Conservation (phyloP, 1,284 basidiomycete species). For the Microbotryum silenes-acaulis region DNA sequence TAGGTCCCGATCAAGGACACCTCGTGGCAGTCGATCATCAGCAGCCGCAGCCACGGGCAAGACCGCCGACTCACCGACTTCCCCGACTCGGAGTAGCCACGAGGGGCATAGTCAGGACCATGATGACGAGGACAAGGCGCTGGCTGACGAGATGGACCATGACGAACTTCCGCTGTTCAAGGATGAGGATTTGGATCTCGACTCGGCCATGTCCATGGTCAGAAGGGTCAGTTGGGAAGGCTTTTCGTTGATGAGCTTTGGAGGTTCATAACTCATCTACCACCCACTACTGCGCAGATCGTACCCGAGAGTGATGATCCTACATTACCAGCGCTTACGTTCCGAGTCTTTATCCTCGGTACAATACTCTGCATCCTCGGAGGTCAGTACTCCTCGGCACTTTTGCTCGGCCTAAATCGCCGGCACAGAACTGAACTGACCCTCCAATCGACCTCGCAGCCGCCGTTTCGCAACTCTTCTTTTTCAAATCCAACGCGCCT, state of each 20-base stretch:
- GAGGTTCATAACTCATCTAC: neutral
- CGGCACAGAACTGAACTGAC: slow-evolving; percentile 4
- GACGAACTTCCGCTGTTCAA: neutral
- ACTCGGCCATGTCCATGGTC: slow-evolving; percentile 14
- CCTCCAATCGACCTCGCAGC: slow-evolving; percentile 5
- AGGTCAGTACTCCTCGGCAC: slow-evolving; percentile 41
- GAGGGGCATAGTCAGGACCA: too few species aligned
- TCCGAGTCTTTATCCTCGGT: slow-evolving; percentile 49
- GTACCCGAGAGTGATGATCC: slow-evolving; percentile 51
- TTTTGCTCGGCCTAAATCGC: slow-evolving; percentile 6
- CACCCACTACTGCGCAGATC: slow-evolving; percentile 32
- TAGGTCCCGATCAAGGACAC: too few species aligned
- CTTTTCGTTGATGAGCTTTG: neutral
- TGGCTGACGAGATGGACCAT: neutral
- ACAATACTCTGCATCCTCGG: slow-evolving; percentile 49
- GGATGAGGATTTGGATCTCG: slow-evolving; percentile 2
- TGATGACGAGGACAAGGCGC: neutral
- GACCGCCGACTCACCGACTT: too few species aligned
- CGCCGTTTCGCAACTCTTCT: slow-evolving; percentile 36
- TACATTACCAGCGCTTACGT: slow-evolving; percentile 47
- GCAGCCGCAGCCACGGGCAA: too few species aligned
- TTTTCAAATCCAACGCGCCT: slow-evolving; percentile 47
- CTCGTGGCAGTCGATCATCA: too few species aligned
- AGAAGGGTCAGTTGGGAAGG: slow-evolving; percentile 3
- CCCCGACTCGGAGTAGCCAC: too few species aligned